Evolutionary conservation across 2,329 filamentous ascomycete species (phyloP), one percentile per base, ranked within the genome.

Genomic region (Huntiella savannae): DNA sequence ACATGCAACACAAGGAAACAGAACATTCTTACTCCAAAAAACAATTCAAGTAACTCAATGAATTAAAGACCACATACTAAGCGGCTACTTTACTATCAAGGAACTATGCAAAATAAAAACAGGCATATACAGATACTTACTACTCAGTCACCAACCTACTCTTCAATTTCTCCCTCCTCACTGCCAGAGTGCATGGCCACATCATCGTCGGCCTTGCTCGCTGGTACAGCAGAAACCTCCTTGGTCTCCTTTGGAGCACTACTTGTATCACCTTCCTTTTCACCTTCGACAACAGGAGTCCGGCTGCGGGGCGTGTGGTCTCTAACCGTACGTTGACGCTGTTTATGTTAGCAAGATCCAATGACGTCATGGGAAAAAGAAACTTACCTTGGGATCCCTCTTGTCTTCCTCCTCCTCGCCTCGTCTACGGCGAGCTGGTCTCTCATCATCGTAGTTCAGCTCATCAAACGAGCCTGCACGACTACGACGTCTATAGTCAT

Each of bases 91-190:
- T 28, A 28, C 22, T 7, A 28, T 28, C 22, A 28, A 28, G 22
- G 3, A 28, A 10, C 22, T 28, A 28, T 4, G 8, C 6, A 28
- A 28, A 28, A 28, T 7, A 28, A 28, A 28, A 28, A 28, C 6
- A 28, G 22, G 22, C 22, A 3, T 28, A 28, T 28, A 28, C 22
- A 28, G 8, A 28, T 28, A 28, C 22, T 28, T 28, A 28, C 22
- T 28, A 6, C 22, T 28, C 7, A 28, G 8, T 28, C 6, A 28
- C 22, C 22, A 28, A 4, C 28, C 37, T 46, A 48, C 43, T 96
- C 87, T 62, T 94, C 91, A 55, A 98, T 96, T 66, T 98, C 91
- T 45, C 91, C 91, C 63, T 98, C 91, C 64, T 98, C 91, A 57
- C 87, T 95, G 45, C 91, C 91, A 49, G 82, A 88, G 56, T 82